Conservation (phyloP, 148 eudicot species). For the Vaccinium darrowii region DNA sequence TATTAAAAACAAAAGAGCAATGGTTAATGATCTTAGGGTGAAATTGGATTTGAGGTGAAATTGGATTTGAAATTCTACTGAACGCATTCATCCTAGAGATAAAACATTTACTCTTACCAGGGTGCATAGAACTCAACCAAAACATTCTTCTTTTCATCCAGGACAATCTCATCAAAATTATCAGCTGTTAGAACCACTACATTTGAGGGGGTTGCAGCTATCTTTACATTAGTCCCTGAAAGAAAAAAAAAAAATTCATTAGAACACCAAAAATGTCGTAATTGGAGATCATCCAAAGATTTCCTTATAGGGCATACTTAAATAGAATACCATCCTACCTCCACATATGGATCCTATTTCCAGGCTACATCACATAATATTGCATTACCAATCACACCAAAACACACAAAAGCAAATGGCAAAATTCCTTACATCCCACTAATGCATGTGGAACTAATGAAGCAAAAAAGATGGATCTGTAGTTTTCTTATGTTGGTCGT, state of each 20-base stretch:
- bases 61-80: background rate
- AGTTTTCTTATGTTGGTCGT: background rate
- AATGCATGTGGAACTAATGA: background rate
- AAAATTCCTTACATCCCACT: background rate
- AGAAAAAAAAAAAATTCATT: slow-evolving; percentile 16
- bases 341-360: background rate
- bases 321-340: background rate
- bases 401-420: background rate
- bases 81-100: background rate
- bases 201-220: slow-evolving; percentile 72
- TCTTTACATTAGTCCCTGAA: slow-evolving; percentile 90
- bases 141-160: slow-evolving; percentile 79
- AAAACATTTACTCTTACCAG: slow-evolving; percentile 49
- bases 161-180: slow-evolving; percentile 82
- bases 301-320: background rate
- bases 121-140: slow-evolving; percentile 97
- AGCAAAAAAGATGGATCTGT: background rate
- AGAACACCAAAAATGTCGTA: background rate
- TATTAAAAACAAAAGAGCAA: slow-evolving; percentile 29
- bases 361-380: background rate
- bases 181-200: slow-evolving; percentile 75
- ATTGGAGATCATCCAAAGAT: background rate
- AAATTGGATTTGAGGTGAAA: background rate
- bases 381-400: background rate
- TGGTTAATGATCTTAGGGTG: background rate